Percentiles rank a stretch among this genome's conserved stretches.
phyloP scores from a whole-genome alignment of 176 grass and related monocot species.

The barley (Hordeum vulgare) region MorexV3_pseudomolecules_assembly NC_058524.1:184503268-184503767 shows the following conservation, averaged over 20 bases:
- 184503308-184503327: not conserved
- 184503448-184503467: too few species aligned
- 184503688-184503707: not conserved
- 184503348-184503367: not conserved
- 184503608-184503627: not conserved
- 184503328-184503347: not conserved
- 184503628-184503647: not conserved
- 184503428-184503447: too few species aligned
- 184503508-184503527: not conserved
- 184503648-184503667: not conserved
- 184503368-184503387: too few species aligned
- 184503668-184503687: not conserved
- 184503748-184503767: constrained; percentile 69
- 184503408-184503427: too few species aligned
- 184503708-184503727: not conserved
- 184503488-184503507: too few species aligned
- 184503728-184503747: constrained; percentile 71
- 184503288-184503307: not conserved
- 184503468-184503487: too few species aligned
- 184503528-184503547: not conserved
- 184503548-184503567: not conserved
- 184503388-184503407: too few species aligned
- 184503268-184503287: not conserved
- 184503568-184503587: not conserved
- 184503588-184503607: not conserved